Evolutionary conservation across 495 filamentous ascomycete genomes (phyloP).

Genomic region (Hypoxylon fuscum): DNA sequence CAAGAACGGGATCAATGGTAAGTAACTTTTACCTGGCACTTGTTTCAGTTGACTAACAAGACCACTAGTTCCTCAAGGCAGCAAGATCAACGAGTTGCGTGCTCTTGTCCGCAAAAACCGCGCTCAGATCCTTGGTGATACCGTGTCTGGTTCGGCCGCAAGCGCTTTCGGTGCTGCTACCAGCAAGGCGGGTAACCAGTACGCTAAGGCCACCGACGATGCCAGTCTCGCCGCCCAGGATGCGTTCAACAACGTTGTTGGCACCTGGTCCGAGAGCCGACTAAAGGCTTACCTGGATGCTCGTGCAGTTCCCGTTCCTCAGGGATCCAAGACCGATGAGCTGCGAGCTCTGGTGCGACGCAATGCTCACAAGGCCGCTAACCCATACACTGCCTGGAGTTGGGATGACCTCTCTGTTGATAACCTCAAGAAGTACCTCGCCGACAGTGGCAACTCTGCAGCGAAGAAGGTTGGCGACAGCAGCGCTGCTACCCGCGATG

Average conservation of each 20-base stretch:
- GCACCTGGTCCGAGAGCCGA: constrained; percentile 73
- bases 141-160: constrained; percentile 66
- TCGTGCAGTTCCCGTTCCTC: constrained; percentile 76
- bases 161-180: constrained; percentile 83
- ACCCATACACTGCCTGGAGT: constrained; percentile 79
- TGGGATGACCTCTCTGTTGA: constrained; percentile 85
- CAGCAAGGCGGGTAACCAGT: constrained; percentile 80
- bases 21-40: background rate
- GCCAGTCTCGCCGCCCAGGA: constrained; percentile 70
- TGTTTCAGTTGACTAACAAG: constrained; percentile 53
- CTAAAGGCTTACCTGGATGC: constrained; percentile 82
- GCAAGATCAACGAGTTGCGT: constrained; percentile 85
- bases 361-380: constrained; percentile 75
- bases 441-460: constrained; percentile 63
- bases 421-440: constrained; percentile 77
- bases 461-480: constrained; percentile 74
- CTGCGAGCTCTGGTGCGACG: constrained; percentile 78
- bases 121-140: constrained; percentile 74
- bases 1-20: constrained; percentile 75
- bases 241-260: constrained; percentile 70
- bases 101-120: constrained; percentile 93
- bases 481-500: constrained; percentile 72
- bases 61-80: constrained; percentile 87
- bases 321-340: constrained; percentile 79
- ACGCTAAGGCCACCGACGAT: constrained; percentile 77